Evolutionary conservation across 768 basidiomycete species (phyloP), one percentile per base, ranked within the genome.

Genomic region (Serendipita sp.): DNA sequence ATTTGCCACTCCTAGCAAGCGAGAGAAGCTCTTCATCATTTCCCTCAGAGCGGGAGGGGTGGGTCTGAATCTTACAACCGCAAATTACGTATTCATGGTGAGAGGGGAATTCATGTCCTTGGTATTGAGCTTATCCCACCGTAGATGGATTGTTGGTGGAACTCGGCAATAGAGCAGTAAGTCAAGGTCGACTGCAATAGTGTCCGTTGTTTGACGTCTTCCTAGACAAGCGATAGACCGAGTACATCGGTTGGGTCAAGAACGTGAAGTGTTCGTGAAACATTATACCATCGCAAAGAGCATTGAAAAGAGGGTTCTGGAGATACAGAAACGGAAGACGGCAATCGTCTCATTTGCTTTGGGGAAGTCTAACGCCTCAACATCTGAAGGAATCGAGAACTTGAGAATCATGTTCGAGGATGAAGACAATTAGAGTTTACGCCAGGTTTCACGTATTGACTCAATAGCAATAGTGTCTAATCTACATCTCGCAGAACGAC

Each of bases 81-180:
- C 90, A 4, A 89, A 91, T 68, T 78, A 90, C 72, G 90, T 91
- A 11, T 91, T 87, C 70, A 88, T 92, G 88, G 88, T 86, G 66
- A 64, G 76, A 68, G 2, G 24, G 22, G 31, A 11, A 42, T 9
- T 43, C 14, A 5, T 38, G 2, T 38, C 34, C 34, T 38, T 17
- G 60, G 3, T 33, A 20, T 42, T 28, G 3, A 14, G 13, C 17
- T 38, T 26, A 58, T 22, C 5, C 62, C 24, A 3, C 62, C 34
- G 42, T 63, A 90, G 88, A 91, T 91, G 88, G 89, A 90, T 68
- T 91, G 88, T 67, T 90, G 89, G 89, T 91, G 89, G 89, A 91
- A 90, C 70, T 81, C 86, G 3, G 88, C 88, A 0, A 82, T 79
- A 3, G 90, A 91, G 70, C 83, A 83, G 22, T 28, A 26, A 48